Evolutionary conservation across 164 flowering plant genomes (phyloP).

Genomic region (Tetrastigma voinierianum): DNA sequence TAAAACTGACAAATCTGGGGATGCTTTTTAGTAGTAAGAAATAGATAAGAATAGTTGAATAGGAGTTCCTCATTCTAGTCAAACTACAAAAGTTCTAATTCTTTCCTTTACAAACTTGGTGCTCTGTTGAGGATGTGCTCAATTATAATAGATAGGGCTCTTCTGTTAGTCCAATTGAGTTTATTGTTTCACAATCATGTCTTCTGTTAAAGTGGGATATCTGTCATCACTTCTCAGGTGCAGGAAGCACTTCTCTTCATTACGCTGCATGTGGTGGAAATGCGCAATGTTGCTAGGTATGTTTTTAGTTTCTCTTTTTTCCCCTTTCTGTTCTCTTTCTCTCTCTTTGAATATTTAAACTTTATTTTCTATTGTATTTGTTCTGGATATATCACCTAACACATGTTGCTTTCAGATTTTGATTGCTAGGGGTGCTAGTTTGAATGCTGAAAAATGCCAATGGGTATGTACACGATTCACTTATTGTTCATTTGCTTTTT

Average conservation of each 20-base stretch:
- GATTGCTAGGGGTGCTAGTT: slow-evolving; percentile 74
- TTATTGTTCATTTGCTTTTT: neutral
- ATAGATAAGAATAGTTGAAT: too few species aligned
- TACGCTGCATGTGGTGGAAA: slow-evolving; percentile 98
- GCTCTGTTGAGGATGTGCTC: neutral
- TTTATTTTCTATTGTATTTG: neutral
- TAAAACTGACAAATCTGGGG: too few species aligned
- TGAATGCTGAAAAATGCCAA: slow-evolving; percentile 74
- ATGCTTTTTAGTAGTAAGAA: too few species aligned
- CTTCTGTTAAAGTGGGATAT: neutral
- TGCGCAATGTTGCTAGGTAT: slow-evolving; percentile 91
- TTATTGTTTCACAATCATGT: neutral
- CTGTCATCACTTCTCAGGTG: slow-evolving; percentile 48
- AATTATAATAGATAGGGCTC: neutral
- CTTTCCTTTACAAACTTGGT: neutral
- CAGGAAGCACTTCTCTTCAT: slow-evolving; percentile 94
- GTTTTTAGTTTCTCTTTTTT: slow-evolving; percentile 4
- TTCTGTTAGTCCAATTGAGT: neutral
- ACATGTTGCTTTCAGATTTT: slow-evolving; percentile 43
- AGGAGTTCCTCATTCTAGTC: too few species aligned
- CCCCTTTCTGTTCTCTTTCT: too few species aligned
- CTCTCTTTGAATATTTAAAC: neutral
- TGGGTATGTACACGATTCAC: slow-evolving; percentile 52
- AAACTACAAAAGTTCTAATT: too few species aligned
- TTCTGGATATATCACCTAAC: neutral